Evolutionary conservation across 2,329 filamentous ascomycete genomes (phyloP).

Genomic region (Ophiostoma populinum): DNA sequence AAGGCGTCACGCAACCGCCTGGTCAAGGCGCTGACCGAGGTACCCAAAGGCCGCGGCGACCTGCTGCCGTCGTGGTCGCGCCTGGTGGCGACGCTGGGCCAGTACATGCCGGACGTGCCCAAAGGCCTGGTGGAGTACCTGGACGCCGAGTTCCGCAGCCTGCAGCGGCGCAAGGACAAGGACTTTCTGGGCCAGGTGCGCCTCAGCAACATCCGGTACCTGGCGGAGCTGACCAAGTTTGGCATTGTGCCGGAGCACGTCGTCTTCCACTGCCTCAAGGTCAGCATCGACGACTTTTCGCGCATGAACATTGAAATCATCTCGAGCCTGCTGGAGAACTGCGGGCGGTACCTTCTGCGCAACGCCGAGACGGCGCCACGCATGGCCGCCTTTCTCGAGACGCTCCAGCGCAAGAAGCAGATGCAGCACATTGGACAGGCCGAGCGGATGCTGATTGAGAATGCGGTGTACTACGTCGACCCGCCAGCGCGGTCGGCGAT

Average conservation of each 20-base stretch:
- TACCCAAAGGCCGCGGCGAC: constrained; percentile 86
- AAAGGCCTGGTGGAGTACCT: constrained; percentile 83
- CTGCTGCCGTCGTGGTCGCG: constrained; percentile 83
- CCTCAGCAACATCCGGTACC: constrained; percentile 88
- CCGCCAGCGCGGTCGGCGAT: constrained; percentile 87
- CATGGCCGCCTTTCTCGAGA: constrained; percentile 89
- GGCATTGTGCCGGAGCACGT: constrained; percentile 96
- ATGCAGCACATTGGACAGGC: constrained; percentile 90
- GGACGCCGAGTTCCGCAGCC: constrained; percentile 89
- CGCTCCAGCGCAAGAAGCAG: constrained; percentile 84
- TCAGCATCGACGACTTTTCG: constrained; percentile 93
- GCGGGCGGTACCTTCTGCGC: constrained; percentile 80
- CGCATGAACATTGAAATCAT: constrained; percentile 99
- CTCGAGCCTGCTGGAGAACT: constrained; percentile 89
- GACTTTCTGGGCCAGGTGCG: constrained; percentile 92
- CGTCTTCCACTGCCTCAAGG: constrained; percentile 95
- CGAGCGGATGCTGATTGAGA: constrained; percentile 96
- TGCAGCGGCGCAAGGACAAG: constrained; percentile 93
- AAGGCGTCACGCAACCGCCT: constrained; percentile 92
- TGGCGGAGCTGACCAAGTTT: constrained; percentile 94
- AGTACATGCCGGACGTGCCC: constrained; percentile 87
- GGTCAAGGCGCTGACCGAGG: constrained; percentile 81
- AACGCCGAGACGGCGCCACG: constrained; percentile 85
- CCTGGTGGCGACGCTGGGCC: constrained; percentile 78
- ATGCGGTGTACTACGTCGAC: constrained; percentile 94